Conservation (phyloP, 2,329 filamentous ascomycete species). For the Hypoxylon sp. region DNA sequence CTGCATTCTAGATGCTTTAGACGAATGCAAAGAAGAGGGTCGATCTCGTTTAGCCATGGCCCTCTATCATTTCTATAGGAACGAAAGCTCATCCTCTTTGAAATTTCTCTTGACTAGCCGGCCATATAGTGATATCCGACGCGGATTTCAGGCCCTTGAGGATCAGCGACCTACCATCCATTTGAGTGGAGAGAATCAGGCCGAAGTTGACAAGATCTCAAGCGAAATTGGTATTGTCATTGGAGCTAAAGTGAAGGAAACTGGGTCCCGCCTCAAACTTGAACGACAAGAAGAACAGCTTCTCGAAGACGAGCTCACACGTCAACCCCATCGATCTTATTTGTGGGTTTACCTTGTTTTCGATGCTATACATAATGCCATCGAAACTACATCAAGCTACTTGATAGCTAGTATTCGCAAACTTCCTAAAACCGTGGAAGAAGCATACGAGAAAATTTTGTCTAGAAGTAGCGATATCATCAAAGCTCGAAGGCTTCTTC, state of each 20-base stretch:
- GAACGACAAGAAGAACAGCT: slow-evolving; percentile 4
- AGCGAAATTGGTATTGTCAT: slow-evolving; percentile 51
- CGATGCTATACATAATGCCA: slow-evolving; percentile 22
- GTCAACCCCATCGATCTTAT: slow-evolving; percentile 43
- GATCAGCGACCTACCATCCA: slow-evolving; percentile 46
- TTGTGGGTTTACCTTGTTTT: slow-evolving; percentile 45
- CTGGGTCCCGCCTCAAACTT: slow-evolving; percentile 13
- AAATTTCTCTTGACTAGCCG: slow-evolving; percentile 57
- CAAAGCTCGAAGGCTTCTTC: slow-evolving; percentile 50
- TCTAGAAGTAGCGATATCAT: slow-evolving; percentile 43
- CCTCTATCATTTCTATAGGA: slow-evolving; percentile 45
- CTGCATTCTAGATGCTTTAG: slow-evolving; percentile 56
- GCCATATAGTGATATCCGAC: slow-evolving; percentile 48
- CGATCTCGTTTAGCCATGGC: slow-evolving; percentile 38
- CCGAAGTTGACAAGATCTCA: slow-evolving; percentile 46
- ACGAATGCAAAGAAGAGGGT: slow-evolving; percentile 52
- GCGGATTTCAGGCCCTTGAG: slow-evolving; percentile 41
- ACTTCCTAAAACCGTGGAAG: slow-evolving; percentile 44
- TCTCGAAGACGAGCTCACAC: slow-evolving; percentile 26
- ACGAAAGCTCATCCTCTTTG: slow-evolving; percentile 37
- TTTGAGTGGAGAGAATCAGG: slow-evolving; percentile 45
- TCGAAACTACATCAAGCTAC: neutral
- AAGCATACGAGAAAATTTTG: slow-evolving; percentile 53
- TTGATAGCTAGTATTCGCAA: slow-evolving; percentile 28
- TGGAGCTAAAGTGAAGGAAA: slow-evolving; percentile 35